A percentile compares a stretch with the other conserved stretches of the same genome.
Conservation (phyloP, 257 asterid genomes). For the Solanum chiquidenum region DNA sequence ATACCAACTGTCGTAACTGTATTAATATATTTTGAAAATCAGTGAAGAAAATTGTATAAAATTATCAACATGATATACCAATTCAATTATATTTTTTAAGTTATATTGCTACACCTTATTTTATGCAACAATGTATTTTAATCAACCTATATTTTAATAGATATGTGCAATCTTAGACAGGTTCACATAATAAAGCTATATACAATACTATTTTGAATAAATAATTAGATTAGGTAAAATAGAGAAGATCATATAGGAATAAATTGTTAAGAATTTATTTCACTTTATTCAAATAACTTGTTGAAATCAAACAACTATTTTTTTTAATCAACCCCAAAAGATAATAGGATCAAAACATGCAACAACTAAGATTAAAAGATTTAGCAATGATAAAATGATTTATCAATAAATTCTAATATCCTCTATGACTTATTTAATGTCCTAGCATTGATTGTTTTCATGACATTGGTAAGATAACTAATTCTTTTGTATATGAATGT, state of each 20-base stretch:
- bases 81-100: not conserved
- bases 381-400: not conserved
- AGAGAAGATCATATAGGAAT: not conserved
- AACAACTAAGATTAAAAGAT: not conserved
- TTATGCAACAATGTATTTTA: not conserved
- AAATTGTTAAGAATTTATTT: not conserved
- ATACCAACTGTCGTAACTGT: not conserved
- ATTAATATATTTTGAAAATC: too few relatives aligned
- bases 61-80: not conserved
- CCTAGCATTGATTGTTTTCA: not conserved
- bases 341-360: not conserved
- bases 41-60: too few relatives aligned
- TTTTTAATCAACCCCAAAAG: not conserved
- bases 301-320: not conserved
- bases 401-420: not conserved
- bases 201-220: too few relatives aligned
- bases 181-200: not conserved
- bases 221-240: not conserved
- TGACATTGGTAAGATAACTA: not conserved
- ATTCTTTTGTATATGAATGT: not conserved
- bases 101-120: not conserved
- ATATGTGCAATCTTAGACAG: not conserved
- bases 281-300: not conserved
- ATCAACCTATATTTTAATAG: not conserved
- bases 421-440: not conserved